Evolutionary conservation across 345 rosid species (phyloP), one percentile per base, ranked within the genome.

Genomic region (Arabis alpina): DNA sequence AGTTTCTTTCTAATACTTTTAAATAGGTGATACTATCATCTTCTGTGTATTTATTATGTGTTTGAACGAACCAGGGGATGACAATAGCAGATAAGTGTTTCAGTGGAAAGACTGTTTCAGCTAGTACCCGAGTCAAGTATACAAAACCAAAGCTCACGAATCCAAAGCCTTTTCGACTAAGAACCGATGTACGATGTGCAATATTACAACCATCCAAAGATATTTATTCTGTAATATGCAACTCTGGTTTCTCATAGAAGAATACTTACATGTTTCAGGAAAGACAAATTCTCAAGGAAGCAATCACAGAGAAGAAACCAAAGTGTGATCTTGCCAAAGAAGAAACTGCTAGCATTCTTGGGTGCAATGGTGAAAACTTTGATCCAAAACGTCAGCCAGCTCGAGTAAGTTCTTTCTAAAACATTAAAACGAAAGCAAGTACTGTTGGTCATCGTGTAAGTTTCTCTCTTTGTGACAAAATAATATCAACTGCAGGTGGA

Each of bases 81-180:
- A 78, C 61, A 77, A 50, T 57, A 67, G 72, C 49, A 41, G 70
- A 63, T 14, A 88, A 74, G 56, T 68, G 73, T 71, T 51, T 66
- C 13, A 85, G 74, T 78, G 84, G 84, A 36, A 79, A 63, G 68
- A 63, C 78, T 36, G 52, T 49, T n/a, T 16, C 71, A 6, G 68
- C 79, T 54, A 76, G 58, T 69, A 70, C 64, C 64, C 44, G 54
- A 14, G 66, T 79, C 58, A 85, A 85, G 80, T 82, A 80, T 49
- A 72, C 62, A 65, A 91, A 88, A 70, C 92, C 93, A 56, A 89
- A 80, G 79, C 83, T 88, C 27, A 94, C 98, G 5, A 82, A 88
- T 85, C 98, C 99, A 53, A 94, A 87, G 82, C 99, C 99, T 42
- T 94, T 94, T 74, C 79, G 99, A 70, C 88, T 94, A 45, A 85